Base-by-base conservation (phyloP, 306 rosid species). In the Cucumis cinereus region DNA sequence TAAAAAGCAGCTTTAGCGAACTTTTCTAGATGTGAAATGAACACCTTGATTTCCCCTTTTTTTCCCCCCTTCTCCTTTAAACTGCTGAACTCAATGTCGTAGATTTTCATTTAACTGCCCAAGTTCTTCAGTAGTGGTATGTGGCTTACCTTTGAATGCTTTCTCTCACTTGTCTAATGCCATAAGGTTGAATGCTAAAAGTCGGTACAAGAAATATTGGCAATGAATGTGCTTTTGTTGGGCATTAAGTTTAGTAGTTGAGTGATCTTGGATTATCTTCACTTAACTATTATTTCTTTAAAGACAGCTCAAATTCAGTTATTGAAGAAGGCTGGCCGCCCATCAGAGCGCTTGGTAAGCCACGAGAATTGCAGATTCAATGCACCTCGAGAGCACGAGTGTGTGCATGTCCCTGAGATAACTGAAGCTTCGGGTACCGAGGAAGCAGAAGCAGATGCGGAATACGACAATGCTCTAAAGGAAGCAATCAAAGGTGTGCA, bases 401-500 rank as follows among this genome's bases (percentile, higher is more conserved):
- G 98, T 23, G 86, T 88, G 54, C 92, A 87, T 72, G 89, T 91
- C 45, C 90, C 84, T 43, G 96, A 91, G 86, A 93, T 91, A 68
- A 91, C 98, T 0, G 97, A 89, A 75, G 91, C 90, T 76, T 82
- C 91, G 0, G 97, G 97, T 52, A 93, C 94, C 1, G 96, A 93
- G 80, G 98, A 93, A 77, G 98, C 96, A 61, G 98, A 93, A 81
- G 97, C 87, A 5, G 86, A 91, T 78, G 96, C 98, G 1, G 91
- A 87, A 78, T 90, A 86, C 70, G 98, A 93, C 78, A 91, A 85
- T 79, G 97, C 90, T 75, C 87, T 93, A 61, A 93, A 91, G 74
- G 94, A 93, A 82, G 97, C 97, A 60, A 88, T 93, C 59, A 87
- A 84, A 84, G 96, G 96, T 43, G 92, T 93, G 77, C 98, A 93